Evolutionary conservation across 1,139 yeast species (phyloP).

Genomic region (Chernovozyma sophiae-reginae): DNA sequence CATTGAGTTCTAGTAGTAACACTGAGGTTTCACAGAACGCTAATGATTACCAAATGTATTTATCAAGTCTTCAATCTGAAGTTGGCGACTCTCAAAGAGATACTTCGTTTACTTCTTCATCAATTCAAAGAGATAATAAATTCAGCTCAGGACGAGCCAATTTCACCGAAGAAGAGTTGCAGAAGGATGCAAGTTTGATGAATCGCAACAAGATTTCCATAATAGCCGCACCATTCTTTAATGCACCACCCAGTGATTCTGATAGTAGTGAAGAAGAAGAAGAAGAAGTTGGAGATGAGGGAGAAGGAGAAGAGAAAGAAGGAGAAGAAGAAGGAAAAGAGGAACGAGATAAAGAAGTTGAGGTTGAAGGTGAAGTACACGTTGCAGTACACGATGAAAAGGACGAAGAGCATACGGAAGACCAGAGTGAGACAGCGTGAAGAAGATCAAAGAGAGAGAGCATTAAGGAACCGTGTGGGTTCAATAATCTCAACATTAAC

Average conservation of each 20-base stretch:
- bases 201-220: conserved; percentile 18
- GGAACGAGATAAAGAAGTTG: background rate
- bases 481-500: too few relatives aligned
- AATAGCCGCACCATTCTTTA: conserved; percentile 39
- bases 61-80: conserved; percentile 13
- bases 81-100: conserved; percentile 6
- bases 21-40: conserved; percentile 7
- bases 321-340: background rate
- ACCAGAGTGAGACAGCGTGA: too few relatives aligned
- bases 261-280: conserved; percentile 22
- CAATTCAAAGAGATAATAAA: conserved; percentile 9
- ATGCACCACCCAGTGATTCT: conserved; percentile 38
- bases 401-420: too few relatives aligned
- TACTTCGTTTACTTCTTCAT: conserved; percentile 13
- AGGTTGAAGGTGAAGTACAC: too few relatives aligned
- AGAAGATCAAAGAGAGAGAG: too few relatives aligned
- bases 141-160: conserved; percentile 5
- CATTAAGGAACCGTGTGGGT: too few relatives aligned
- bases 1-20: background rate
- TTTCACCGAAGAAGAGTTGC: conserved; percentile 11
- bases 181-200: conserved; percentile 7
- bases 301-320: conserved; percentile 5
- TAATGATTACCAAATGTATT: conserved; percentile 19
- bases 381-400: too few relatives aligned
- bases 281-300: conserved; percentile 6